Percentiles rank a stretch among this genome's conserved stretches.
Conservation (phyloP, 768 basidiomycete species). For the Tremella fuciformis region DNA sequence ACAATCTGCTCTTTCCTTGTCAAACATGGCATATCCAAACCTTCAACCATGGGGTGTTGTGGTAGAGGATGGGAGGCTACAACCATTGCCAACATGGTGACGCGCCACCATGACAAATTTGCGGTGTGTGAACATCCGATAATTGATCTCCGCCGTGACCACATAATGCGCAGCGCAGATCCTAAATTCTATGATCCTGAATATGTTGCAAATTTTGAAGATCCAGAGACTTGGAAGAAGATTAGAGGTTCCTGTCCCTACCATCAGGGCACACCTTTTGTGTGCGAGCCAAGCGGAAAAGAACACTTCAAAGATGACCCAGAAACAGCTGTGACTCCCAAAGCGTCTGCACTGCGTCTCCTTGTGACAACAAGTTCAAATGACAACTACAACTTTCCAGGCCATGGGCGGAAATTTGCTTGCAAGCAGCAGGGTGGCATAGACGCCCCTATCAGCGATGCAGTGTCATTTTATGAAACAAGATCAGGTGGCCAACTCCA, state of each 20-base stretch:
- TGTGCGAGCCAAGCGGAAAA: too few relatives aligned
- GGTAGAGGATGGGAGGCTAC: not conserved
- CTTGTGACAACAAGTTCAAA: not conserved
- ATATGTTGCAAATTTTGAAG: too few relatives aligned
- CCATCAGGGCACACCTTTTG: too few relatives aligned
- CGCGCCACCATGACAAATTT: not conserved
- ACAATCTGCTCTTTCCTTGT: not conserved
- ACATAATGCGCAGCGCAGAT: not conserved
- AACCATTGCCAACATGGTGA: not conserved
- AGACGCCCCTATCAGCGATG: too few relatives aligned
- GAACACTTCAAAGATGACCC: not conserved
- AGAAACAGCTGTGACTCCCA: too few relatives aligned
- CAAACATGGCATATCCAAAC: not conserved
- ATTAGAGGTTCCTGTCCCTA: not conserved
- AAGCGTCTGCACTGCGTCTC: not conserved
- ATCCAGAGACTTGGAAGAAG: too few relatives aligned
- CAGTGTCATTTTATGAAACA: too few relatives aligned
- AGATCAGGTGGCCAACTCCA: too few relatives aligned
- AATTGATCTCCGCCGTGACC: too few relatives aligned
- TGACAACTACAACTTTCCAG: not conserved
- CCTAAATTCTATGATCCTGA: too few relatives aligned
- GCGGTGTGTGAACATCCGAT: not conserved
- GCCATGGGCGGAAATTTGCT: constrained; percentile 1
- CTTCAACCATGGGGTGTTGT: not conserved
- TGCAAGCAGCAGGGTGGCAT: not conserved